Conservation (phyloP, 805 yeast genomes). For the Metschnikowia arizonensis region DNA sequence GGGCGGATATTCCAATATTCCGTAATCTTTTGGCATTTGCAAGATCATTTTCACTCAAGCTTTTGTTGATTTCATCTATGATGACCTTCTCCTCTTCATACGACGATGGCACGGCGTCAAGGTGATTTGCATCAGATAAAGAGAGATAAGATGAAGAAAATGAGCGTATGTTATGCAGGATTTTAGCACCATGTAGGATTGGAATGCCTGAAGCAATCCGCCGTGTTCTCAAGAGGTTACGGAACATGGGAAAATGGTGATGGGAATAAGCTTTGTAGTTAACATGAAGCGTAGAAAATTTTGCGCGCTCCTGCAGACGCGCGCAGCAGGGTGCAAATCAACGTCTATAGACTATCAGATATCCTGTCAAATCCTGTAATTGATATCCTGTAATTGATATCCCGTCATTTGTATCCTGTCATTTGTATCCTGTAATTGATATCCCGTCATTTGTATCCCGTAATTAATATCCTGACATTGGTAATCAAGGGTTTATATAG, state of each 20-base stretch:
- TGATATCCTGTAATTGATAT: too few relatives aligned
- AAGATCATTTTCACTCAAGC: conserved; percentile 50
- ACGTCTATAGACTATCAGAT: too few relatives aligned
- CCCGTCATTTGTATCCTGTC: too few relatives aligned
- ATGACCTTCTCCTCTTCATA: conserved; percentile 73
- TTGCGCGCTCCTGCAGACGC: conserved; percentile 1
- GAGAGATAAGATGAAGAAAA: conserved; percentile 4
- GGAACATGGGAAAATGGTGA: conserved; percentile 4
- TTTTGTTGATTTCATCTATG: conserved; percentile 52
- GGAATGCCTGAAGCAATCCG: neutral
- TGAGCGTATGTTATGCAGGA: too few relatives aligned
- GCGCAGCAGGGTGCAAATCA: conserved; percentile 4
- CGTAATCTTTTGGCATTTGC: conserved; percentile 59
- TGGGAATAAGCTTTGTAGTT: too few relatives aligned
- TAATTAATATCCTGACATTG: too few relatives aligned
- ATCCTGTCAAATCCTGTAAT: too few relatives aligned
- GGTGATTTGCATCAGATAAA: conserved; percentile 8
- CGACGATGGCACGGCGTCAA: conserved; percentile 30
- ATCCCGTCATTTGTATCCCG: too few relatives aligned
- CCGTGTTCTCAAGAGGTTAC: neutral
- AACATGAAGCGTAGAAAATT: neutral
- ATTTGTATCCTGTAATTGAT: too few relatives aligned
- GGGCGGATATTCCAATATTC: conserved; percentile 97
- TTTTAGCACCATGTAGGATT: too few relatives aligned
- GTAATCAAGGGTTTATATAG: too few relatives aligned